These are phyloP conservation scores for Solanum gandarillasii DNA, from an alignment of 257 asterid genomes.

Conservation along the genomic window DNA sequence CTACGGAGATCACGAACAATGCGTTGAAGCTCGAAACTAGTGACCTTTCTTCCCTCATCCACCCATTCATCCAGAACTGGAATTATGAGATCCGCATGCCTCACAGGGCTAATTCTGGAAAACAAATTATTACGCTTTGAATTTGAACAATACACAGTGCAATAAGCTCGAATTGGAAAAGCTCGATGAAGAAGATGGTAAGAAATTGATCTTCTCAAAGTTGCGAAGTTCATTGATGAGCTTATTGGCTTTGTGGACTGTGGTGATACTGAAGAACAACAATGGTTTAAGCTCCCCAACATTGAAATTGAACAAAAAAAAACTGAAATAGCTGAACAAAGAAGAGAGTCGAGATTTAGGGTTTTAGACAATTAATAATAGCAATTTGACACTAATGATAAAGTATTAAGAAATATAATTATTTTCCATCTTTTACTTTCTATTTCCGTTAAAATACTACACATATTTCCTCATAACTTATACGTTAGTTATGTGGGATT, in stretches of 20 bases:
- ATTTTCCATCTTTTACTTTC: background rate
- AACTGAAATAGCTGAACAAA: background rate
- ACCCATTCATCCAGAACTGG: slow-evolving; percentile 52
- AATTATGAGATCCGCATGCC: slow-evolving; percentile 21
- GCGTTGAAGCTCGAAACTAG: slow-evolving; percentile 31
- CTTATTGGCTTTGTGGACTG: background rate
- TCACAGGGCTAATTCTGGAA: slow-evolving; percentile 44
- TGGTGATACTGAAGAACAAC: background rate
- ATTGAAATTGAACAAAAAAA: background rate
- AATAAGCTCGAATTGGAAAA: background rate
- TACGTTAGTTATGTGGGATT: fast-evolving
- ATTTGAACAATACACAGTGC: slow-evolving; percentile 13
- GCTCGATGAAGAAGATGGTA: background rate
- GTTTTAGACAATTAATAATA: background rate
- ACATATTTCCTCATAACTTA: too few relatives aligned
- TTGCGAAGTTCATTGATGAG: slow-evolving; percentile 23
- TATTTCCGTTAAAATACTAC: too few relatives aligned
- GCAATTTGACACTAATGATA: background rate
- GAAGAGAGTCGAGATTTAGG: slow-evolving; percentile 9
- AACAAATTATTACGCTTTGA: slow-evolving; percentile 30
- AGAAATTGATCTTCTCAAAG: slow-evolving; percentile 13
- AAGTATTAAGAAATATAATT: background rate
- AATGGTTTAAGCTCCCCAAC: background rate
- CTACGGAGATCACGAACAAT: slow-evolving; percentile 50
- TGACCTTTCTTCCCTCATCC: slow-evolving; percentile 37